Evolutionary conservation across 805 yeast genomes (phyloP).

Genomic region (Kuraishia cidri): DNA sequence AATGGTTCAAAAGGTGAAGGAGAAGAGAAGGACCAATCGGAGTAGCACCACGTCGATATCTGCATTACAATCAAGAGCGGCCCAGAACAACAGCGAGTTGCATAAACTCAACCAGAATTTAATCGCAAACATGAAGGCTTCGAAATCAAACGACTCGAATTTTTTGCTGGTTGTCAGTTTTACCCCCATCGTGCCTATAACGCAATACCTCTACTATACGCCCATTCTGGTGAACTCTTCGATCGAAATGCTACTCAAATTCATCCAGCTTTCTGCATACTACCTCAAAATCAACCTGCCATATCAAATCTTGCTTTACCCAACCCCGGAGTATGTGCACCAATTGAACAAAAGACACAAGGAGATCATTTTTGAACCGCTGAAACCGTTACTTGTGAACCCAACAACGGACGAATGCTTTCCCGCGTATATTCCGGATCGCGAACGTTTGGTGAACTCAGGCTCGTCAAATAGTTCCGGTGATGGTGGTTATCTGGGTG

Average conservation of each 20-base stretch:
- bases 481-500: constrained; percentile 9
- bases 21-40: constrained; percentile 2
- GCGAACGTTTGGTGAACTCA: constrained; percentile 2
- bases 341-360: background rate
- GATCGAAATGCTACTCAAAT: constrained; percentile 9
- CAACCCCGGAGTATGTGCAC: background rate
- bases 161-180: constrained; percentile 8
- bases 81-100: constrained; percentile 1
- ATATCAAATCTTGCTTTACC: constrained; percentile 8
- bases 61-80: constrained; percentile 5
- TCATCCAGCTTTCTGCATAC: constrained; percentile 8
- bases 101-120: too few species aligned
- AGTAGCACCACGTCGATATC: constrained; percentile 5
- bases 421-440: constrained; percentile 4
- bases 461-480: too few species aligned
- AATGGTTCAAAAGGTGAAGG: constrained; percentile 4
- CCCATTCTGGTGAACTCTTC: constrained; percentile 12
- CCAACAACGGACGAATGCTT: constrained; percentile 1
- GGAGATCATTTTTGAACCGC: constrained; percentile 3
- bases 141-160: background rate
- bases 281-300: constrained; percentile 12
- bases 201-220: constrained; percentile 10
- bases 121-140: too few species aligned
- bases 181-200: constrained; percentile 16
- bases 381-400: constrained; percentile 6